Conservation (phyloP, 208 protist species). For the Acanthamoeba culbertsoni region DNA sequence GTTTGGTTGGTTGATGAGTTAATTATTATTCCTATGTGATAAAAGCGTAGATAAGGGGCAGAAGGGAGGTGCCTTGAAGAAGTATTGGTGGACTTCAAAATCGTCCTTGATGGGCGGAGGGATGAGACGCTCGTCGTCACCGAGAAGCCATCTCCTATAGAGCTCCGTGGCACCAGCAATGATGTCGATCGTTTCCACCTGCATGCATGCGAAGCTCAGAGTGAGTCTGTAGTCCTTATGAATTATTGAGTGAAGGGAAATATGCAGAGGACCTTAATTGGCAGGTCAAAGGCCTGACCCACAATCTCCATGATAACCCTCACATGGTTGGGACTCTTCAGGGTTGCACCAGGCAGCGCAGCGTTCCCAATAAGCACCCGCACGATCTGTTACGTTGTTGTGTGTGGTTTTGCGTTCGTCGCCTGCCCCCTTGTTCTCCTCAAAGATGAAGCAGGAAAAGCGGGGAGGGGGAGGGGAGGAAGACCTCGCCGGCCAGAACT, state of each 20-base stretch:
- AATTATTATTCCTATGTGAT: too few species aligned
- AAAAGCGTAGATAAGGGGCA: too few species aligned
- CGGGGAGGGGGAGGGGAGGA: background rate
- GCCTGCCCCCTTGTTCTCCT: background rate
- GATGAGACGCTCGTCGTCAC: background rate
- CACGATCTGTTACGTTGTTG: background rate
- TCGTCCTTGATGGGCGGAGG: conserved; percentile 4
- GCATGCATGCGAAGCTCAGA: background rate
- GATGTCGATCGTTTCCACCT: conserved; percentile 9
- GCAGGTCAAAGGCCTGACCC: background rate
- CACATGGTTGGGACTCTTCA: conserved; percentile 10
- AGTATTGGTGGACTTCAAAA: conserved; percentile 31
- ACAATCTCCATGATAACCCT: conserved; percentile 37
- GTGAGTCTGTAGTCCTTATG: background rate
- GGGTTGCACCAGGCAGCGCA: background rate
- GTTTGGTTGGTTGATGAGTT: too few species aligned
- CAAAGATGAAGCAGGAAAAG: background rate
- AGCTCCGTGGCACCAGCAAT: conserved; percentile 35
- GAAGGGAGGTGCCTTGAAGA: background rate
- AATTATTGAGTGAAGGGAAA: background rate
- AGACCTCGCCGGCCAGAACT: background rate
- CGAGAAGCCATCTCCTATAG: conserved; percentile 10
- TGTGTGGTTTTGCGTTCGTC: background rate
- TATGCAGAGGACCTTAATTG: background rate
- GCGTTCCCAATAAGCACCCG: background rate